Evolutionary conservation across 1,284 basidiomycete genomes (phyloP).

Genomic region (Ganoderma resinaceum): DNA sequence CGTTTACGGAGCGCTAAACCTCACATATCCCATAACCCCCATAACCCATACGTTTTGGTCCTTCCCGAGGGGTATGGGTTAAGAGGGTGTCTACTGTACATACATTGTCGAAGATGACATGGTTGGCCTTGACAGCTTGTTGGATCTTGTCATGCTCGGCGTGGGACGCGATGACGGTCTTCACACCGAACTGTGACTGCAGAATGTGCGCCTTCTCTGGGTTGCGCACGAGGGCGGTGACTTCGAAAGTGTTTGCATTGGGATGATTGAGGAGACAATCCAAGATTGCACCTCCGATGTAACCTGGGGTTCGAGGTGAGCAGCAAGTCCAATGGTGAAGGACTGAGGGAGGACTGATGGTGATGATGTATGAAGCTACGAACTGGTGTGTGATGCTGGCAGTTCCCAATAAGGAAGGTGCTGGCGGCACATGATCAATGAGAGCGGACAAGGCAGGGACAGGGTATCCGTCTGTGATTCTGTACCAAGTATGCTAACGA

Average conservation of each 20-base stretch:
- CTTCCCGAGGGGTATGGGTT: too few relatives aligned
- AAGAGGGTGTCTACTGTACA: too few relatives aligned
- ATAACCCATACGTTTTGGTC: too few relatives aligned
- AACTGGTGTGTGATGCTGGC: conserved; percentile 18
- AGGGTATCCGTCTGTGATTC: background rate
- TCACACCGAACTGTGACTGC: conserved; percentile 34
- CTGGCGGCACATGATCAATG: background rate
- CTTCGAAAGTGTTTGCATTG: conserved; percentile 28
- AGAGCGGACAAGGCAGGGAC: background rate
- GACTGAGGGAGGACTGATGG: background rate
- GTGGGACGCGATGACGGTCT: conserved; percentile 36
- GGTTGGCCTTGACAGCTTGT: conserved; percentile 30
- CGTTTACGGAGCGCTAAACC: too few relatives aligned
- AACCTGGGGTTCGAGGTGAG: conserved; percentile 30
- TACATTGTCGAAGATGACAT: conserved; percentile 38
- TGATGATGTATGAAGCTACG: background rate
- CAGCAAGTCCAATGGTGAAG: too few relatives aligned
- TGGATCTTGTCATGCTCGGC: conserved; percentile 35
- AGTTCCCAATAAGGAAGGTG: background rate
- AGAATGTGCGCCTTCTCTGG: conserved; percentile 37
- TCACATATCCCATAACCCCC: too few relatives aligned
- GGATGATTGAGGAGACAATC: conserved; percentile 34
- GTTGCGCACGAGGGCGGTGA: conserved; percentile 33
- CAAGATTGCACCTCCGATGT: conserved; percentile 37
- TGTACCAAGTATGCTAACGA: too few relatives aligned